Evolutionary conservation across 2,329 filamentous ascomycete species (phyloP).

Genomic region (Torrubiella hemipterigena): DNA sequence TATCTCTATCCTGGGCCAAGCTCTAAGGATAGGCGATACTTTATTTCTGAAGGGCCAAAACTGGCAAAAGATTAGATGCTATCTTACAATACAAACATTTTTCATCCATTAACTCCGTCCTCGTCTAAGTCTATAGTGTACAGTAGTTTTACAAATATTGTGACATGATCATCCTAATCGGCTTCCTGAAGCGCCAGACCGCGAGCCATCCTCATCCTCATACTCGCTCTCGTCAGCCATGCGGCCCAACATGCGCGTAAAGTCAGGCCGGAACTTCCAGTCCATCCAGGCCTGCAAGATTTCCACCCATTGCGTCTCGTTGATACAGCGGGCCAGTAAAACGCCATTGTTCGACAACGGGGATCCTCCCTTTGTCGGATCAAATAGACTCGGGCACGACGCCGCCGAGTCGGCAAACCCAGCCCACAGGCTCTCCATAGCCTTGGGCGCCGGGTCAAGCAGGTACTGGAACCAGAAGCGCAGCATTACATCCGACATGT

Average conservation of each 20-base stretch:
- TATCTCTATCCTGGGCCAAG: too few relatives aligned
- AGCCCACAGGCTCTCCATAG: slow-evolving; percentile 42
- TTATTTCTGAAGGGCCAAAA: too few relatives aligned
- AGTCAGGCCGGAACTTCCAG: slow-evolving; percentile 52
- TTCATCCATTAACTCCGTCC: too few relatives aligned
- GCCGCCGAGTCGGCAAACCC: slow-evolving; percentile 44
- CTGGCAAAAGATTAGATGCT: too few relatives aligned
- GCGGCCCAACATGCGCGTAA: slow-evolving; percentile 34
- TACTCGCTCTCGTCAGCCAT: slow-evolving; percentile 16
- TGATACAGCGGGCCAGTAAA: slow-evolving; percentile 36
- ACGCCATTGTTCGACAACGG: slow-evolving; percentile 24
- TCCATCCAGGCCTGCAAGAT: slow-evolving; percentile 47
- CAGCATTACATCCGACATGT: slow-evolving; percentile 38
- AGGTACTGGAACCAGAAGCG: slow-evolving; percentile 28
- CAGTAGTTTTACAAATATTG: slow-evolving; percentile 1
- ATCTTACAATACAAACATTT: too few relatives aligned
- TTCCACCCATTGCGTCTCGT: slow-evolving; percentile 41
- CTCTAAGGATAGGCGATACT: too few relatives aligned
- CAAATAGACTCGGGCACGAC: slow-evolving; percentile 34
- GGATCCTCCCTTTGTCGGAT: slow-evolving; percentile 34
- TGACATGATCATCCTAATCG: not conserved
- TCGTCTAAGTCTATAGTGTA: too few relatives aligned
- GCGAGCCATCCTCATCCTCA: slow-evolving; percentile 15
- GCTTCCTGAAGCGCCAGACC: slow-evolving; percentile 7
- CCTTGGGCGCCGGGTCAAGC: slow-evolving; percentile 29